Evolutionary conservation across 768 basidiomycete genomes (phyloP).

Genomic region (Phylloporus arenicola): DNA sequence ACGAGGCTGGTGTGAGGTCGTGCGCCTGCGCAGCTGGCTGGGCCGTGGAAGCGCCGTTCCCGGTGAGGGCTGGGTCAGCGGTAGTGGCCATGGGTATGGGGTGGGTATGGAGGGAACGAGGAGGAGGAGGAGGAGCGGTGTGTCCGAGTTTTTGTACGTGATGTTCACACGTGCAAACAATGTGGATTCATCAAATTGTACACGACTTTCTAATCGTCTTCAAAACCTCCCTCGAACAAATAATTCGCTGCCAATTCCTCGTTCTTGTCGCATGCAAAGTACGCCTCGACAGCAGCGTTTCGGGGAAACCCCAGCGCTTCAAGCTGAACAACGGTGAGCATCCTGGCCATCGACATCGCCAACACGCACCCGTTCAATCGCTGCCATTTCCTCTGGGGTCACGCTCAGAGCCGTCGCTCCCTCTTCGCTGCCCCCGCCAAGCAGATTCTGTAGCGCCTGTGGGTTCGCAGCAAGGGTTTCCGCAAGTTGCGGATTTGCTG

Average conservation of each 20-base stretch:
- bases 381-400: slow-evolving; percentile 81
- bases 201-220: background rate
- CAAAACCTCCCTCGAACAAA: slow-evolving; percentile 68
- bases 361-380: slow-evolving; percentile 75
- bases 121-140: slow-evolving; percentile 3
- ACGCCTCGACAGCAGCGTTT: slow-evolving; percentile 80
- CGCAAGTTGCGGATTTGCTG: slow-evolving; percentile 69
- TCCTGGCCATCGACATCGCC: background rate
- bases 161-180: slow-evolving; percentile 31
- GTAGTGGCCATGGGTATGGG: slow-evolving; percentile 16
- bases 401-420: slow-evolving; percentile 47
- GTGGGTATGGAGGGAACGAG: slow-evolving; percentile 25
- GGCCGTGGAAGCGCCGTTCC: slow-evolving; percentile 18
- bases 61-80: slow-evolving; percentile 17
- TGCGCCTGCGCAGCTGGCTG: slow-evolving; percentile 25
- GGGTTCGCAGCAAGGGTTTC: slow-evolving; percentile 69
- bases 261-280: slow-evolving; percentile 92
- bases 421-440: slow-evolving; percentile 44
- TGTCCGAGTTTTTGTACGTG: slow-evolving; percentile 26
- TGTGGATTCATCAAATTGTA: slow-evolving; percentile 10
- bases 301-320: slow-evolving; percentile 84
- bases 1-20: slow-evolving; percentile 27
- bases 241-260: slow-evolving; percentile 96
- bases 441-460: slow-evolving; percentile 55
- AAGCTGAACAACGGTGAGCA: slow-evolving; percentile 44